phyloP scores from a whole-genome alignment of 139 green algal species.

The Chlamydomonas incerta region DNA sequence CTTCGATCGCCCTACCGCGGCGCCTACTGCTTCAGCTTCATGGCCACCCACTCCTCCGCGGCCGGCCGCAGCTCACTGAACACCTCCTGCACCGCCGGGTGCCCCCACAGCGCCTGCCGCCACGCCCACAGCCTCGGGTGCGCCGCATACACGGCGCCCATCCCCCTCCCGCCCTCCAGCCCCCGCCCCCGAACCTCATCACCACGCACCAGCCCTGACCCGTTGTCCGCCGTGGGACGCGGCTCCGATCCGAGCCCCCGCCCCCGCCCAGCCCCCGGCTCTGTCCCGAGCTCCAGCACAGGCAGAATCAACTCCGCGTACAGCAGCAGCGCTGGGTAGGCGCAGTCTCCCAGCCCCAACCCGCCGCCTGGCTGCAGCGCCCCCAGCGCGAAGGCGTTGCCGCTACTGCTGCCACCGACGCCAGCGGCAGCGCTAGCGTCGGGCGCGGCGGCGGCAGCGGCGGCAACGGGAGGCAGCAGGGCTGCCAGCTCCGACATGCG shows the following conservation, averaged over 20 bases:
- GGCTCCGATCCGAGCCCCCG: too few relatives aligned
- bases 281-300: background rate
- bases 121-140: background rate
- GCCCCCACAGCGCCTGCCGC: slow-evolving; percentile 15
- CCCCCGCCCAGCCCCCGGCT: background rate
- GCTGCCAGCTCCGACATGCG: slow-evolving; percentile 34
- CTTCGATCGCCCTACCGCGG: too few relatives aligned
- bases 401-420: too few relatives aligned
- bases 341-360: slow-evolving; percentile 41
- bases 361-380: background rate
- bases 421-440: too few relatives aligned
- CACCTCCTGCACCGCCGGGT: slow-evolving; percentile 21
- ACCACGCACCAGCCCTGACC: too few relatives aligned
- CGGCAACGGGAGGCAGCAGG: background rate
- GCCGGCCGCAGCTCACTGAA: slow-evolving; percentile 11
- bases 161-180: background rate
- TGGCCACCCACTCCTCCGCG: slow-evolving; percentile 10
- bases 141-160: background rate
- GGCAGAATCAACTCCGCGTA: slow-evolving; percentile 49
- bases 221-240: too few relatives aligned
- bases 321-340: slow-evolving; percentile 45
- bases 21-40: background rate
- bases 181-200: background rate
- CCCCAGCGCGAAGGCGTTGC: too few relatives aligned
- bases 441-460: too few relatives aligned